Conservation (phyloP, 2,329 filamentous ascomycete species). For the Aspergillus thermomutatus region DNA sequence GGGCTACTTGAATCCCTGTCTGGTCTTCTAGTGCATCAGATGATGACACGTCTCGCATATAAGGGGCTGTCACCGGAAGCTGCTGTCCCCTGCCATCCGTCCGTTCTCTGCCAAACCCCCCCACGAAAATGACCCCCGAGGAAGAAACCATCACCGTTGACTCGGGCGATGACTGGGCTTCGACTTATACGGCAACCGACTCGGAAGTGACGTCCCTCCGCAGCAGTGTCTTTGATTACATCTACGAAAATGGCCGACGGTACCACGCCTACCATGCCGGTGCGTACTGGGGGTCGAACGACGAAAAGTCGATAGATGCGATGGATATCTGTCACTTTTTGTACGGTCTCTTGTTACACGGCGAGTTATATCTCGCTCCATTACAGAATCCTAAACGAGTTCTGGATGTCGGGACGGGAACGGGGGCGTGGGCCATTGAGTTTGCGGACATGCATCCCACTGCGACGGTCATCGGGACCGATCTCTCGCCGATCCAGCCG, state of each 20-base stretch:
- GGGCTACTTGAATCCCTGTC: neutral
- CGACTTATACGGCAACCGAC: neutral
- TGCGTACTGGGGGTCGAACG: constrained; percentile 25
- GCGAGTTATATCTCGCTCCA: constrained; percentile 28
- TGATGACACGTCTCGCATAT: neutral
- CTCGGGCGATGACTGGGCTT: neutral
- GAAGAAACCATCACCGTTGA: neutral
- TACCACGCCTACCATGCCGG: constrained; percentile 34
- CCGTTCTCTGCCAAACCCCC: neutral
- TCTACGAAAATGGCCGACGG: constrained; percentile 28
- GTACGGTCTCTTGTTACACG: constrained; percentile 30
- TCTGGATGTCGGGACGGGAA: constrained; percentile 24
- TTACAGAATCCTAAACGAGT: constrained; percentile 18
- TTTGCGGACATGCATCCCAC: constrained; percentile 34
- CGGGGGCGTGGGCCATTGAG: constrained; percentile 23
- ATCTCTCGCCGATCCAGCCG: constrained; percentile 51
- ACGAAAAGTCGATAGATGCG: constrained; percentile 20
- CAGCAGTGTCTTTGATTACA: constrained; percentile 25
- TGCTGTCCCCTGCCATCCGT: neutral
- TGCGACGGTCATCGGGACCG: constrained; percentile 45
- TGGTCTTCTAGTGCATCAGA: neutral
- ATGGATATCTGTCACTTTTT: constrained; percentile 40
- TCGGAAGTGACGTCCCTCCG: neutral
- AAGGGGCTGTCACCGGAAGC: neutral
- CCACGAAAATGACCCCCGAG: neutral